phyloP scores from a whole-genome alignment of 345 rosid genomes.

The Lenwebbia sp. region DNA sequence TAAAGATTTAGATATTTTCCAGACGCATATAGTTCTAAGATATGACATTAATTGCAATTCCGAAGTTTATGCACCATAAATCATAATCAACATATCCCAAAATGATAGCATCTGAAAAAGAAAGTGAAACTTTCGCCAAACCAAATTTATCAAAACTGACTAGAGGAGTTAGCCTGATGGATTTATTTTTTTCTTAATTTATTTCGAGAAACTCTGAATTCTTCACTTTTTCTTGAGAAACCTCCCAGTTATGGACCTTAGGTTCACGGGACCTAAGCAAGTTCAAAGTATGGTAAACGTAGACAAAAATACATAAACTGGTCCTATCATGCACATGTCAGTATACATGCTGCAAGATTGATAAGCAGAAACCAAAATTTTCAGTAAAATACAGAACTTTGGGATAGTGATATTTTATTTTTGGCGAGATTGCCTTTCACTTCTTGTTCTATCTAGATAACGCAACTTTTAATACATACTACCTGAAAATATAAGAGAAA shows the following conservation, averaged over 20 bases:
- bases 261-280: background rate
- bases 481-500: background rate
- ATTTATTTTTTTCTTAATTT: background rate
- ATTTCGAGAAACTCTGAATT: background rate
- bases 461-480: background rate
- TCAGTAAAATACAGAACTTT: background rate
- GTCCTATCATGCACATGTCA: background rate
- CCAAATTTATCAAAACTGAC: too few relatives aligned
- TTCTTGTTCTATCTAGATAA: background rate
- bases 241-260: too few relatives aligned
- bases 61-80: too few relatives aligned
- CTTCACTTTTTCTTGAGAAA: background rate
- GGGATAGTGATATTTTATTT: background rate
- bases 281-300: background rate
- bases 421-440: background rate
- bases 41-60: too few relatives aligned
- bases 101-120: too few relatives aligned
- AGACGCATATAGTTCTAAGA: too few relatives aligned
- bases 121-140: too few relatives aligned
- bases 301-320: background rate
- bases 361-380: background rate
- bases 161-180: background rate
- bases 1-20: too few relatives aligned
- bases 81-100: too few relatives aligned
- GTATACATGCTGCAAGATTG: background rate